Conservation (phyloP, 352 stramenopile genomes). For the Blastocystis sp. region DNA sequence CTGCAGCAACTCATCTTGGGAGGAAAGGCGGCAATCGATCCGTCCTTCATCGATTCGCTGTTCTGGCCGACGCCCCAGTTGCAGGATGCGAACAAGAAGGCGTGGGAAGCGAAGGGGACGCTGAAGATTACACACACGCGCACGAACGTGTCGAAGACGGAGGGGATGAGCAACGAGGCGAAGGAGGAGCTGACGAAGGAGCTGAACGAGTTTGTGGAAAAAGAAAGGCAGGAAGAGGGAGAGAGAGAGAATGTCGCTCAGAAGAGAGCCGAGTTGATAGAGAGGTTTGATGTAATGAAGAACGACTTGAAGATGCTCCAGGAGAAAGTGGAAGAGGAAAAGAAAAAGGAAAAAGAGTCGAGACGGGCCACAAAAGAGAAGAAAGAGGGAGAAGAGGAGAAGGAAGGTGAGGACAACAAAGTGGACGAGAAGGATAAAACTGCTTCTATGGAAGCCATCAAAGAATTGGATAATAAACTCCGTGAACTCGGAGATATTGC, state of each 20-base stretch:
- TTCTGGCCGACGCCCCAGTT: neutral
- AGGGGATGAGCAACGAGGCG: neutral
- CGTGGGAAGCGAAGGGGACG: neutral
- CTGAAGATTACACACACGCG: slow-evolving; percentile 23
- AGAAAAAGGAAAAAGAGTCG: no score
- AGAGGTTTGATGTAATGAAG: neutral
- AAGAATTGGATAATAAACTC: neutral
- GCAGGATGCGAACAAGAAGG: neutral
- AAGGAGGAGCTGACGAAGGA: neutral
- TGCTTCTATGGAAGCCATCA: neutral
- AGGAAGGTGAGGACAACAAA: neutral
- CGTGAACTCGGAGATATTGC: neutral
- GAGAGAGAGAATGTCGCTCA: neutral
- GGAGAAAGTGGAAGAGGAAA: neutral
- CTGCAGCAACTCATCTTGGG: neutral
- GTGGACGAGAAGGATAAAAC: neutral
- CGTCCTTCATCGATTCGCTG: neutral
- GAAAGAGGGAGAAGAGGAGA: neutral
- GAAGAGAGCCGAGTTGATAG: neutral
- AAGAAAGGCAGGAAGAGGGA: neutral
- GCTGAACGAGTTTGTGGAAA: neutral
- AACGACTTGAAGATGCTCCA: neutral
- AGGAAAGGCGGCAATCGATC: neutral
- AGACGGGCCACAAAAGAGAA: neutral
- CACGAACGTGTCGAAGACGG: neutral